Base-by-base conservation (phyloP, 805 yeast species). In the Blastobotrys chiropterorum region DNA sequence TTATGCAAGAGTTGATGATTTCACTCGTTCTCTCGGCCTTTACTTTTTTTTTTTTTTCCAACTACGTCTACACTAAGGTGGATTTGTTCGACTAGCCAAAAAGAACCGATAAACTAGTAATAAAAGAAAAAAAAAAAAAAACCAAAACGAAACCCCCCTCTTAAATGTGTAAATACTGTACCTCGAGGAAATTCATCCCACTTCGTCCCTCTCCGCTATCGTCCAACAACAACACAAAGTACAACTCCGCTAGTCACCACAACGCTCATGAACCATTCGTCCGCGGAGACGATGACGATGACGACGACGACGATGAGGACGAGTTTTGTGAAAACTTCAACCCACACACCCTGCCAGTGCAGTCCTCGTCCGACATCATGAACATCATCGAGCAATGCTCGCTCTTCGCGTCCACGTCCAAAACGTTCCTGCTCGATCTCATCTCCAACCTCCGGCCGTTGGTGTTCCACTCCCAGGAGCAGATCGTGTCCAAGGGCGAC, bases 401-500 rank as follows among this genome's bases (percentile, higher is more conserved):
- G 0, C 71, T 85, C 30, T 84, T 85, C 70, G 74, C 73, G 53
- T 74, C 75, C 48, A 92, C 92, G 0, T 90, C 92, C 7, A 75
- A 72, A 31, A 68, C 82, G 4, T 85, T 85, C 62, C 81, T 81
- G 57, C 68, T 74, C 38, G 81, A 80, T 39, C 73, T 86, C 3
- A 81, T 83, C 0, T 71, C 80, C 31, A 76, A 79, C 50, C 69
- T 85, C 19, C 75, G 77, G 46, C 72, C 84, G 5, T 76, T 82
- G 54, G 85, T 80, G 52, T 80, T 74, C 54, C 81, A 79, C 53
- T 83, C 90, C 0, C 87, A 83, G 58, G 85, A 82, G 54, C 82
- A 79, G 62, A 81, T 85, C 38, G 81, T 85, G 44, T 80, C 80
- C 53, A 79, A 75, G 56, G 90, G 92, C 1, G 90, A 85, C 57